Base-by-base conservation (phyloP, 345 rosid genomes). In the Aegle marmelos region DNA sequence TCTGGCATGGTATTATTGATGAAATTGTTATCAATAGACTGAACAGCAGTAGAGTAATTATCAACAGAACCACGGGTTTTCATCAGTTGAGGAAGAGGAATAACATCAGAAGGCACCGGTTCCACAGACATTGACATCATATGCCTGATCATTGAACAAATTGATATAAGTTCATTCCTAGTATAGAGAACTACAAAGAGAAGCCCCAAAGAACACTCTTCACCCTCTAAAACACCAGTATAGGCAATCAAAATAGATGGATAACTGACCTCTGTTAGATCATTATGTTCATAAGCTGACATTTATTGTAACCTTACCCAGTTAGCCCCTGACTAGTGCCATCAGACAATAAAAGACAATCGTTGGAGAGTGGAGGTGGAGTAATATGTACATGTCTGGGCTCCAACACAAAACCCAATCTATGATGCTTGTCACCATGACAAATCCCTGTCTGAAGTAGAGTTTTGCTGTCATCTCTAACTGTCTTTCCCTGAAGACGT, bases 381-480 rank as follows among this genome's bases (percentile, higher is more conserved):
- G 22, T 56, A 36, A 77, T 39, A 14, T 66, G 59, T 2, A 66
- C 5, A 41, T 33, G 65, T 19, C 39, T 60, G 6, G 78, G 83
- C 82, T 82, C 85, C 67, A 85, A 78, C 21, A 21, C 62, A 68
- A 82, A 82, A 17, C 82, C 84, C 76, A 85, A 72, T 30, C 50
- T 54, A 53, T 19, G 27, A 60, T 24, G 76, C 66, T 80, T 71
- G 28, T 73, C 64, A 62, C 78, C 78, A 37, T 76, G 69, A 66
- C 79, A 85, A 50, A 85, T 80, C 17, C 84, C 77, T 22, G 84
- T 75, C 79, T 82, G 84, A 41, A 75, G 59, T 31, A 85, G 71
- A 33, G 85, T 82, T 75, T 85, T 85, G 67, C 39, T 67, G 79
- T 85, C 85, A 68, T 82, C 88, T 72, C 80, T 80, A 54, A 85